phyloP scores from a whole-genome alignment of 2,329 filamentous ascomycete genomes.

The Endothia cerciana region DNA sequence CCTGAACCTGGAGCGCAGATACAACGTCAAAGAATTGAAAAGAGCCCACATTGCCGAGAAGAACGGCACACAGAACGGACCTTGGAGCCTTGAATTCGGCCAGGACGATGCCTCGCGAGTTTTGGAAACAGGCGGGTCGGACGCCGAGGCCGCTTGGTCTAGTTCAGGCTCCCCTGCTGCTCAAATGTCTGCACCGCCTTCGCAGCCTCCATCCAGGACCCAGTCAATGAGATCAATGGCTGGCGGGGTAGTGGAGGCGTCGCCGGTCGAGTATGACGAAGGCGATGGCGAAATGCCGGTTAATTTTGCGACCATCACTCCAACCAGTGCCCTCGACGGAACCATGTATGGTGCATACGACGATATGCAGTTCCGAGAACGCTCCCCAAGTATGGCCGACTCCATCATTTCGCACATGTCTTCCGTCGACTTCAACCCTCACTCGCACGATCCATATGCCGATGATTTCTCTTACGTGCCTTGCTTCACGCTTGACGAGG shows the following conservation, averaged over 20 bases:
- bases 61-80: conserved; percentile 55
- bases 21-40: conserved; percentile 60
- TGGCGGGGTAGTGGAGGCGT: conserved; percentile 41
- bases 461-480: conserved; percentile 94
- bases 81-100: conserved; percentile 82
- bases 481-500: conserved; percentile 83
- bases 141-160: conserved; percentile 41
- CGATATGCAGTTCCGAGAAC: conserved; percentile 62
- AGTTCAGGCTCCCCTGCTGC: conserved; percentile 45
- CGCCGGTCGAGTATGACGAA: conserved; percentile 47
- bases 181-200: conserved; percentile 46
- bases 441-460: conserved; percentile 68
- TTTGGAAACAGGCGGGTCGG: conserved; percentile 45
- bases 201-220: conserved; percentile 51
- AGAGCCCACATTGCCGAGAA: conserved; percentile 57
- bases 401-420: conserved; percentile 75
- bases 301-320: conserved; percentile 55
- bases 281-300: conserved; percentile 60
- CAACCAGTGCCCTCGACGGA: conserved; percentile 68
- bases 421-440: conserved; percentile 61
- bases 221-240: conserved; percentile 51
- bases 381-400: conserved; percentile 80
- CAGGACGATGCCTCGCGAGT: conserved; percentile 53
- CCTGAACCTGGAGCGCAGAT: conserved; percentile 61
- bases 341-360: conserved; percentile 78